These are phyloP conservation scores for Harringtonia lauricola DNA, from an alignment of 2,329 filamentous ascomycete species.

Conservation along the genomic window DNA sequence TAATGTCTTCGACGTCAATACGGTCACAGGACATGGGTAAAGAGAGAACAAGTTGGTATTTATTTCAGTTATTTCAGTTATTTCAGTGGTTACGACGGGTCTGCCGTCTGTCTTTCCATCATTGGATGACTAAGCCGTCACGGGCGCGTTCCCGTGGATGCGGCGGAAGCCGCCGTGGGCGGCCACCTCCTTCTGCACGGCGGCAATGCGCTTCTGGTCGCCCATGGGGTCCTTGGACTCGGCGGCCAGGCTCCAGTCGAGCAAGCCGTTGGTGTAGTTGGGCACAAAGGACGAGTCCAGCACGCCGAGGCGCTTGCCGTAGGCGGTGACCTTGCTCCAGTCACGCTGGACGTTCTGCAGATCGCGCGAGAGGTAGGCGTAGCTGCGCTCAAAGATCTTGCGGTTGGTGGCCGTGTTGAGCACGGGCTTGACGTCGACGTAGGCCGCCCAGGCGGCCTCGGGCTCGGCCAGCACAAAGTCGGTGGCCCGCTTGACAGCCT, in stretches of 20 bases:
- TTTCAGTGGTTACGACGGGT: no score
- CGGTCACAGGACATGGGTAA: not conserved
- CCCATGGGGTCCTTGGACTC: slow-evolving; percentile 58
- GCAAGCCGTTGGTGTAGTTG: slow-evolving; percentile 65
- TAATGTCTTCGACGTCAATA: no score
- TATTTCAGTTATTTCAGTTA: not conserved
- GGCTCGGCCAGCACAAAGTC: slow-evolving; percentile 59
- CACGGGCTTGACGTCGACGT: slow-evolving; percentile 59
- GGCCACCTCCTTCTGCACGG: slow-evolving; percentile 57
- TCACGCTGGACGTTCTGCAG: slow-evolving; percentile 53
- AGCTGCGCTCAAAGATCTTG: slow-evolving; percentile 72
- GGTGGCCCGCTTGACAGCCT: slow-evolving; percentile 63
- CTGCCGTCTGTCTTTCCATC: not conserved
- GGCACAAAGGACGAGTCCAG: slow-evolving; percentile 51
- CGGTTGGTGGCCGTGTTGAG: slow-evolving; percentile 59
- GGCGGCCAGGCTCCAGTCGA: slow-evolving; percentile 51
- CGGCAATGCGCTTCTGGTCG: slow-evolving; percentile 65
- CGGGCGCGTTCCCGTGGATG: slow-evolving; percentile 6
- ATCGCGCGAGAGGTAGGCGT: slow-evolving; percentile 59
- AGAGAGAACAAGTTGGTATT: slow-evolving; percentile 4
- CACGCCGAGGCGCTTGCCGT: slow-evolving; percentile 63
- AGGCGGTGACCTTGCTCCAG: slow-evolving; percentile 68
- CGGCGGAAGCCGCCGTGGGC: slow-evolving; percentile 52
- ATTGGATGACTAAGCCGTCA: not conserved
- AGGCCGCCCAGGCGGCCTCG: slow-evolving; percentile 53